Base-by-base conservation (phyloP, 2,329 filamentous ascomycete species). In the Neoscytalidium dimidiatum region DNA sequence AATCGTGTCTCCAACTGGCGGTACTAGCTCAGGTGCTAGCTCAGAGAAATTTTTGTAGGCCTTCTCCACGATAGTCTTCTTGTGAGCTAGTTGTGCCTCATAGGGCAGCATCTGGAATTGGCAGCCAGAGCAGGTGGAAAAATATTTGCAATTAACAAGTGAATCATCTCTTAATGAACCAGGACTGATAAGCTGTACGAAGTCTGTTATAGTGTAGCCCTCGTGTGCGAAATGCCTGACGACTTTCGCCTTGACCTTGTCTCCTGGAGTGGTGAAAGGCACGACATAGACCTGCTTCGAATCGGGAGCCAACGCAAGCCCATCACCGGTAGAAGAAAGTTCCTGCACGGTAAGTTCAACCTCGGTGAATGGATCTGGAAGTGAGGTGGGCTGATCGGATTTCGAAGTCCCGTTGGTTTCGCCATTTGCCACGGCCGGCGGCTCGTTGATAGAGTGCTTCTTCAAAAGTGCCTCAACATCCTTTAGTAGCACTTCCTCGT, bases 61-160 rank as follows among this genome's bases (percentile, higher is more conserved):
- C 74, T 95, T 96, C 73, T 96, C 92, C 51, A 99, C 89, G 67
- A 98, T 90, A 66, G 86, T 85, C 74, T 86, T 88, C 82, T 99
- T 99, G 78, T 94, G 90, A 49, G 83, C 83, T 29, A 99, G 86
- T 77, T 99, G 95, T 71, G 93, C 90, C 31, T 85, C 79, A 77
- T 98, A 98, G 63, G 92, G 88, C 68, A 99, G 86, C 92, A 98
- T 97, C 81, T 99, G 95, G 77, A 98, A 94, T 79, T 99, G 95
- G 75, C 95, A 99, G 33, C 95, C 95, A 9, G 90, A 92, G 78
- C 95, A 99, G 63, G 84, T 85, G 44, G 87, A 82, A 74, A 99
- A 99, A 82, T 99, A 98, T 71, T 87, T 85, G 81, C 95, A 99
- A 64, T 84, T 84, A 70, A 96, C 85, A 23, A 91, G 87, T 41